Evolutionary conservation across 148 eudicot species (phyloP), one percentile per base, ranked within the genome.

Genomic region (Bassia scoparia): DNA sequence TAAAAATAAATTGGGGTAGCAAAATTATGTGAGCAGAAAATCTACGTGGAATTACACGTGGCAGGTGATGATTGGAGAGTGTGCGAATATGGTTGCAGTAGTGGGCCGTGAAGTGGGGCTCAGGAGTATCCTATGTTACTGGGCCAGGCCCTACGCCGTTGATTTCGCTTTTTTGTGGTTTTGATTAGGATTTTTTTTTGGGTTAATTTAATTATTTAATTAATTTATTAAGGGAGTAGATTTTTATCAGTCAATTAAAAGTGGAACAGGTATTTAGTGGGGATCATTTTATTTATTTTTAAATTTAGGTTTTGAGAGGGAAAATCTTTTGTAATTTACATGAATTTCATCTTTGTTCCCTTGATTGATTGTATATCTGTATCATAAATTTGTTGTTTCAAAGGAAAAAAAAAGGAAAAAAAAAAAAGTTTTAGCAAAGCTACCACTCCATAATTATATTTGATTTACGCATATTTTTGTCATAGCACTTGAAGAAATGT

Each of bases 81-180:
- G 77, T 65, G 64, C 49, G 69, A 37, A 74, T 74, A 43, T 33
- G 77, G 54, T 43, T 53, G 71, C 17, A 56, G 27, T 3, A 34
- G 64, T 74, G 77, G 77, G 71, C 77, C 71, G 35, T 34, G n/a
- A 37, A n/a, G 54, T 33, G 46, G 30, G 61, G 61, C 49, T 11
- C 53, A 49, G 56, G 68, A 58, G 77, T 27, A 74, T 74, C 77
- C 71, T 67, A 74, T 74, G 77, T 66, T 21, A 17, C 20, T 54
- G 20, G 73, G 70, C 63, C 53, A 17, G 49, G 50, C 64, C 69
- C 70, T 60, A 67, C 64, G 35, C 71, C 77, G 77, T 21, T 65
- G n/a, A 74, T 74, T 66, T 54, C 77, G 77, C 54, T 35, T 64
- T 73, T 73, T n/a, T n/a, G 41, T 34, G 11, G 66, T 15, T 13